A percentile compares a stretch with the other conserved stretches of the same genome.
phyloP scores from a whole-genome alignment of 2,329 filamentous ascomycete genomes.

The Dactylellina leptospora region DNA sequence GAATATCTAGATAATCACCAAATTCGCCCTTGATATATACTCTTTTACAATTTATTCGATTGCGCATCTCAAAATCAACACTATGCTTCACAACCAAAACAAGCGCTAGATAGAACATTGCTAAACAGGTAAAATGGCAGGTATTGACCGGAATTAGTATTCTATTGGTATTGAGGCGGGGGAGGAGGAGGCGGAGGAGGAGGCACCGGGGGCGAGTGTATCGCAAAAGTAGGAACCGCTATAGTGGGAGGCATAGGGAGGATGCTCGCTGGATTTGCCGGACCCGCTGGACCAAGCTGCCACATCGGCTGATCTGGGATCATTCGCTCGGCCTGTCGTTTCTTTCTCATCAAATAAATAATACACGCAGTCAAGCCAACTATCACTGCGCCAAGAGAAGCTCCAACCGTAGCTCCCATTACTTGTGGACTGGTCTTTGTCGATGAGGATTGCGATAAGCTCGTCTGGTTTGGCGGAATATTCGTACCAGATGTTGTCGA shows the following conservation, averaged over 20 bases:
- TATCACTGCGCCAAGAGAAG: not conserved
- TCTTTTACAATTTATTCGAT: too few species aligned
- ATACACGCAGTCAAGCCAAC: slow-evolving; percentile 17
- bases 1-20: too few species aligned
- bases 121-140: too few species aligned
- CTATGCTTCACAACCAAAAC: too few species aligned
- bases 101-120: too few species aligned
- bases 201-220: not conserved
- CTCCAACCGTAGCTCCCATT: slow-evolving; percentile 20
- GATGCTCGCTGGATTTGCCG: not conserved
- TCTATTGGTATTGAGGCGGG: not conserved
- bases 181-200: slow-evolving; percentile 11
- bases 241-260: not conserved
- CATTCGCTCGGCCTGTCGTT: slow-evolving; percentile 15
- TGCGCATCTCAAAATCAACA: too few species aligned
- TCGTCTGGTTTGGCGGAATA: not conserved
- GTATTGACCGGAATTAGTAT: not conserved
- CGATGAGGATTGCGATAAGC: not conserved
- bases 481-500: not conserved
- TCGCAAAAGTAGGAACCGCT: not conserved
- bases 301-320: slow-evolving; percentile 26
- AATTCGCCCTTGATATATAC: too few species aligned
- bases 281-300: slow-evolving; percentile 9
- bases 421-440: not conserved
- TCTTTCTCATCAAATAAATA: slow-evolving; percentile 9